phyloP scores from a whole-genome alignment of 2,329 filamentous ascomycete species.

The Neurospora sp. region DNA sequence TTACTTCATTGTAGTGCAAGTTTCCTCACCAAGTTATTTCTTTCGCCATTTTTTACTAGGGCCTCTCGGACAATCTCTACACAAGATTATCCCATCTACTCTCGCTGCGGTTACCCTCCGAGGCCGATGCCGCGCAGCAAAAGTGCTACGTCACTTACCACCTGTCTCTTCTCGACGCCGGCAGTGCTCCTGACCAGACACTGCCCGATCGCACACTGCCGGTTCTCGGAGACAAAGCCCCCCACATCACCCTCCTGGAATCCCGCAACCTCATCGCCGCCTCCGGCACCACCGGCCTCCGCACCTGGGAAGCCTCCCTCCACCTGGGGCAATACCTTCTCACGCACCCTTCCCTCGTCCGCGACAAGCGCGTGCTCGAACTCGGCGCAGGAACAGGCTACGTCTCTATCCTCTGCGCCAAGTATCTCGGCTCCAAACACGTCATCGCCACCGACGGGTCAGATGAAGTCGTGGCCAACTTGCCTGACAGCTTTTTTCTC shows the following conservation, averaged over 20 bases:
- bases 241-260: slow-evolving; percentile 54
- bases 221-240: slow-evolving; percentile 1
- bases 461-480: slow-evolving; percentile 56
- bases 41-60: slow-evolving; percentile 38
- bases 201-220: neutral
- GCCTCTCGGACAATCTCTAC: slow-evolving; percentile 75
- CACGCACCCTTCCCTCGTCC: slow-evolving; percentile 32
- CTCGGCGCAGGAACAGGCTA: slow-evolving; percentile 70
- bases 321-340: slow-evolving; percentile 63
- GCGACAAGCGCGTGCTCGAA: slow-evolving; percentile 53
- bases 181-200: neutral
- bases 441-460: slow-evolving; percentile 67
- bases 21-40: slow-evolving; percentile 15
- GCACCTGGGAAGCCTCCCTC: slow-evolving; percentile 74
- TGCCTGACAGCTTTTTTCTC: slow-evolving; percentile 58
- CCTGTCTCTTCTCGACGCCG: slow-evolving; percentile 26
- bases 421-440: slow-evolving; percentile 47
- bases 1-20: neutral
- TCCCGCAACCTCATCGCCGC: slow-evolving; percentile 59
- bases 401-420: slow-evolving; percentile 63
- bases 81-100: slow-evolving; percentile 55
- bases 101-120: slow-evolving; percentile 50
- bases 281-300: slow-evolving; percentile 62
- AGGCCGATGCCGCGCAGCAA: slow-evolving; percentile 55
- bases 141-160: slow-evolving; percentile 68